Evolutionary conservation across 164 flowering plant genomes (phyloP).

Genomic region (Vitis labrusca): DNA sequence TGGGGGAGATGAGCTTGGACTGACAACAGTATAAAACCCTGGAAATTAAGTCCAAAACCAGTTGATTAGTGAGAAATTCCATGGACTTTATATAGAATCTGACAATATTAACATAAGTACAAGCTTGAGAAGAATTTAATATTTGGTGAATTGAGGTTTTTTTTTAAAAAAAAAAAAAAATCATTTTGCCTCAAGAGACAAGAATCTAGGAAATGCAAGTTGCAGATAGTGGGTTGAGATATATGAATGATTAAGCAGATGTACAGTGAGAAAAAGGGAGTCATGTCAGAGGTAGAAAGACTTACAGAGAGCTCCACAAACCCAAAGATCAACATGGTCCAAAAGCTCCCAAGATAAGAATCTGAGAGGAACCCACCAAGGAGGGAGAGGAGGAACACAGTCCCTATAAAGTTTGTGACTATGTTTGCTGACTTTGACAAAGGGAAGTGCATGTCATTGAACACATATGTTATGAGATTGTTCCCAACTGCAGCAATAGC

Average conservation of each 20-base stretch:
- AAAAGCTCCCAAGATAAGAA: conserved; percentile 86
- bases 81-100: too few species aligned
- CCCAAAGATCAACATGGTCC: conserved; percentile 92
- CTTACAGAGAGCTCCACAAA: conserved; percentile 87
- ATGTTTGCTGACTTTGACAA: conserved; percentile 80
- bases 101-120: too few species aligned
- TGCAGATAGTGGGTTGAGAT: too few species aligned
- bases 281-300: not conserved
- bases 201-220: too few species aligned
- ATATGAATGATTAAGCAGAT: too few species aligned
- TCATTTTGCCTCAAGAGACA: too few species aligned
- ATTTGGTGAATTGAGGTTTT: too few species aligned
- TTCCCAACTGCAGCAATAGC: conserved; percentile 93
- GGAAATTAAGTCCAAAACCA: not conserved
- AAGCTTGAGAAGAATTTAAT: too few species aligned
- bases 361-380: conserved; percentile 92
- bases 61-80: too few species aligned
- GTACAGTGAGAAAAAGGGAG: too few species aligned
- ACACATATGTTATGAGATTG: conserved; percentile 85
- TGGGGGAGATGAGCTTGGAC: conserved; percentile 93
- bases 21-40: conserved; percentile 79
- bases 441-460: conserved; percentile 88
- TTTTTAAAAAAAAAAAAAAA: too few species aligned
- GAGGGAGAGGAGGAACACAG: conserved; percentile 79
- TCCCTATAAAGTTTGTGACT: conserved; percentile 92